Base-by-base conservation (phyloP, 768 basidiomycete species). In the Tricholoma saponaceum region DNA sequence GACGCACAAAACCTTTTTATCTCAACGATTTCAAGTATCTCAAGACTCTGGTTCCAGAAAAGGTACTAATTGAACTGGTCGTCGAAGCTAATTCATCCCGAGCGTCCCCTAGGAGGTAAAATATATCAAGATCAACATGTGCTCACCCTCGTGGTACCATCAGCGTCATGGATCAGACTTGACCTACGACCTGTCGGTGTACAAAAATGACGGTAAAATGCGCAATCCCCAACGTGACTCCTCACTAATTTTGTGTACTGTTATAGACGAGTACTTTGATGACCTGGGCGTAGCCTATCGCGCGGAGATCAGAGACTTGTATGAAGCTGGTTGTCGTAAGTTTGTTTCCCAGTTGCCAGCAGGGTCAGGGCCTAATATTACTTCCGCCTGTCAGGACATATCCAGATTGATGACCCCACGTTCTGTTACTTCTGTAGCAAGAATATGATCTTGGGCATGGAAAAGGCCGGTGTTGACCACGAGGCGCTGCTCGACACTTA, bases 111-210 rank as follows among this genome's bases (percentile, higher is more conserved):
- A 85, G 82, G 86, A 89, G 63, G 82, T 87, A 58, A 78, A 79
- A 64, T 75, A 78, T 64, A 79, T 90, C 69, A 91, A 92, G 68
- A 64, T 90, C 58, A 90, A 85, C 13, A 74, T 89, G 69, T 85
- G 83, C 58, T 82, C 87, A 0, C 89, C 88, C 3, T 83, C 84
- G 33, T 87, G 86, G 85, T 85, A 83, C 68, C 85, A 87, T 66
- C 80, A 87, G 26, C 80, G 83, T 23, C 85, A 86, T 66, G 87
- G 87, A 51, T 77, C 75, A 8, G 82, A 83, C 59, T 47, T 70
- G 47, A 83, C 83, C 5, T 86, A 84, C 64, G 81, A 82, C 58
- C 73, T 78, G 43, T 74, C 77, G 7, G 80, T 87, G 5, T 89
- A 89, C 70, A 73, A 75, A 46, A 80, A 75, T 64, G 86, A 88